Evolutionary conservation across 1,284 basidiomycete species (phyloP).

Genomic region (Sporisorium exsertum): DNA sequence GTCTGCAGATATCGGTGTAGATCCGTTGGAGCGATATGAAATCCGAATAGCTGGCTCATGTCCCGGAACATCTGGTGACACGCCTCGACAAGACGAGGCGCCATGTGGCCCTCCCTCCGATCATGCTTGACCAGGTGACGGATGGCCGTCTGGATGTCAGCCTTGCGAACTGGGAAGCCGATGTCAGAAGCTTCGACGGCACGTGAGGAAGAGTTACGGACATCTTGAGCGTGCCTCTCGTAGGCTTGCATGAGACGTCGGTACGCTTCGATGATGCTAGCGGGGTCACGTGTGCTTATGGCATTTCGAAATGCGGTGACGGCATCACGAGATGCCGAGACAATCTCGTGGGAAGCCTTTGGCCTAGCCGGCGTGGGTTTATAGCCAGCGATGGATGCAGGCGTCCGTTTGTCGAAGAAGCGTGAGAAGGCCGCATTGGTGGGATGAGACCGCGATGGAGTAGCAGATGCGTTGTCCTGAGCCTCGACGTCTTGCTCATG

Average conservation of each 20-base stretch:
- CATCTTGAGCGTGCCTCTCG: constrained; percentile 7
- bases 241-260: constrained; percentile 14
- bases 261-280: constrained; percentile 21
- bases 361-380: background rate
- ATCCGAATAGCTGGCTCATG: constrained; percentile 32
- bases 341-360: constrained; percentile 22
- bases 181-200: background rate
- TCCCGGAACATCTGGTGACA: constrained; percentile 40
- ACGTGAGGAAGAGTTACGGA: constrained; percentile 6
- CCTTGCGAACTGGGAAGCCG: constrained; percentile 37
- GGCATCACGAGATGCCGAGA: constrained; percentile 14
- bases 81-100: background rate
- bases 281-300: constrained; percentile 1
- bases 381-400: background rate
- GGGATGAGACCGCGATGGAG: background rate
- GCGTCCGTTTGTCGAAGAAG: constrained; percentile 30
- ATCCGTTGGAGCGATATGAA: constrained; percentile 25
- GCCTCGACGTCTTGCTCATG: constrained; percentile 6
- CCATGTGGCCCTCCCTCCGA: constrained; percentile 9
- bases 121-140: constrained; percentile 16
- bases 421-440: constrained; percentile 16
- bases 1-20: constrained; percentile 36
- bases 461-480: background rate
- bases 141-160: constrained; percentile 35
- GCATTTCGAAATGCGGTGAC: constrained; percentile 21